Percentiles rank a stretch among this genome's conserved stretches.
phyloP scores from a whole-genome alignment of 768 basidiomycete genomes.

The Piloderma croceum region DNA sequence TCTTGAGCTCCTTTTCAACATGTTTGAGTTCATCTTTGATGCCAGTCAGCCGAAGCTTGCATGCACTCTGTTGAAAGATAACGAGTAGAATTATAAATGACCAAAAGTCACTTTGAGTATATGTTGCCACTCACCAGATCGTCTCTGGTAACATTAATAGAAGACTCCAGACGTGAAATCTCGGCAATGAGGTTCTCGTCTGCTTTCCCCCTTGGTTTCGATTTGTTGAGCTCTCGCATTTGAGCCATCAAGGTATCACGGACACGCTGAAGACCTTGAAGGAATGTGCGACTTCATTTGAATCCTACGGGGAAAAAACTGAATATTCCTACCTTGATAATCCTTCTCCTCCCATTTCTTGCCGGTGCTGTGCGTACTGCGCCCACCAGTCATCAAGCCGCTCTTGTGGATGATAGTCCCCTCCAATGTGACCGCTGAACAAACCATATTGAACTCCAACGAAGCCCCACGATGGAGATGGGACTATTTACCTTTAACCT shows the following conservation, averaged over 20 bases:
- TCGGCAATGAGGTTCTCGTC: slow-evolving; percentile 78
- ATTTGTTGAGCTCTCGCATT: slow-evolving; percentile 77
- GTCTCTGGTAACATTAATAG: slow-evolving; percentile 69
- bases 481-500: slow-evolving; percentile 89
- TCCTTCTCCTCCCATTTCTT: slow-evolving; percentile 97
- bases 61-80: slow-evolving; percentile 50
- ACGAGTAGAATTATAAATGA: slow-evolving; percentile 2
- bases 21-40: slow-evolving; percentile 83
- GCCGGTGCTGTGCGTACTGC: slow-evolving; percentile 64
- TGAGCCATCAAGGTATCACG: slow-evolving; percentile 70
- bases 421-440: slow-evolving; percentile 86
- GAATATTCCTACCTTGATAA: slow-evolving; percentile 59
- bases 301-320: slow-evolving; percentile 2
- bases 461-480: neutral
- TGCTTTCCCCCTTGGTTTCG: slow-evolving; percentile 75
- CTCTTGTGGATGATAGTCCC: slow-evolving; percentile 98
- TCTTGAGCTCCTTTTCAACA: slow-evolving; percentile 64
- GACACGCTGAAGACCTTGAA: slow-evolving; percentile 47
- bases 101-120: neutral
- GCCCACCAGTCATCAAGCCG: slow-evolving; percentile 94
- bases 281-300: slow-evolving; percentile 1
- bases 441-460: neutral
- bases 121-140: slow-evolving; percentile 59
- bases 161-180: slow-evolving; percentile 73
- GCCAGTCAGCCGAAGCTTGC: slow-evolving; percentile 69